phyloP scores from a whole-genome alignment of 345 rosid genomes.

The Zanthoxylum bungeanum region DNA sequence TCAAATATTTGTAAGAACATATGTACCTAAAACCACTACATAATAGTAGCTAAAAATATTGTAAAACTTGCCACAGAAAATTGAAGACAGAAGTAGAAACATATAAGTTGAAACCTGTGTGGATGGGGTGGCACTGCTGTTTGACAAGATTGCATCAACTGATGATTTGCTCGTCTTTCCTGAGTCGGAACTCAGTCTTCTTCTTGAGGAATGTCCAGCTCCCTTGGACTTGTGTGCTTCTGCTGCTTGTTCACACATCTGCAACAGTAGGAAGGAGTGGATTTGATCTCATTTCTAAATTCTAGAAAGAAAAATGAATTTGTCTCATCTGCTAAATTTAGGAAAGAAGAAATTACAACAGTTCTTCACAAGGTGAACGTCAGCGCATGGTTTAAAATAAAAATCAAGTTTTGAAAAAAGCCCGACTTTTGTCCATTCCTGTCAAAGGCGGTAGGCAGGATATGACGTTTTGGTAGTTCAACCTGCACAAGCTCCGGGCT shows the following conservation, averaged over 20 bases:
- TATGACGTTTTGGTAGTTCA: too few relatives aligned
- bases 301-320: not conserved
- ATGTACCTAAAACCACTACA: not conserved
- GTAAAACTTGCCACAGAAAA: not conserved
- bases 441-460: too few relatives aligned
- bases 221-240: constrained; percentile 87
- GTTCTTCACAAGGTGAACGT: constrained; percentile 1
- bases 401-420: constrained; percentile 1
- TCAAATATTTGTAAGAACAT: not conserved
- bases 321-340: not conserved
- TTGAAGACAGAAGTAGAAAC: not conserved
- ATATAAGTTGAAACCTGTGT: constrained; percentile 50
- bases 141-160: constrained; percentile 87
- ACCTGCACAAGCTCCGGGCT: too few relatives aligned
- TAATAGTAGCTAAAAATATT: not conserved
- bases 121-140: constrained; percentile 40
- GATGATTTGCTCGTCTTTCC: constrained; percentile 65
- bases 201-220: constrained; percentile 56
- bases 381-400: not conserved
- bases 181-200: constrained; percentile 66
- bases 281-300: not conserved
- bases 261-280: constrained; percentile 19
- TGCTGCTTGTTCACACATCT: constrained; percentile 99
- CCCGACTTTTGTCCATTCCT: too few relatives aligned
- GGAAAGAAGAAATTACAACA: not conserved